Evolutionary conservation across 2,329 filamentous ascomycete species (phyloP), one percentile per base, ranked within the genome.

Genomic region (Beauveria caledonica): DNA sequence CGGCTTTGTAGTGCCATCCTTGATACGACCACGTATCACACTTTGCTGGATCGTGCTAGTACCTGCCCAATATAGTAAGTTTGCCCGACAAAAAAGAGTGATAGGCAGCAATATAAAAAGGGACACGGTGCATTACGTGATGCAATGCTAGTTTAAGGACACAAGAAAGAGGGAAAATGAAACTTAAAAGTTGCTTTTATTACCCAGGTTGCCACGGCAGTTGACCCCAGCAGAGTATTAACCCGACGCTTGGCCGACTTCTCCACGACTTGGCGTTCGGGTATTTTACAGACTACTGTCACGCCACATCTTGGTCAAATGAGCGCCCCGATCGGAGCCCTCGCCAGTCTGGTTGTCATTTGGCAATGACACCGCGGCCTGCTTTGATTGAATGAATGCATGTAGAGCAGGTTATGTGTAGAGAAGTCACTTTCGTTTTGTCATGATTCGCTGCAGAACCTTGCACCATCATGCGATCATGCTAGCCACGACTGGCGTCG

Each of bases 31-130:
- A n/a, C 23, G 36, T 8, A 42, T 50, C 11, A 17, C 13, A 46
- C 21, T 44, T 29, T 51, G 46, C 36, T 58, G 23, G 5, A 13
- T 9, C 13, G 29, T 46, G 48, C 40, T 60, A 29, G 9, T 10
- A 60, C 58, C 58, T 60, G 58, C 49, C 58, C 40, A 29, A 60
- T 48, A 15, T 15, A 60, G 58, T 54, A 60, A 60, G 49, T 53
- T 48, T n/a, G 4, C 13, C 13, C n/a, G 36, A 5, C 10, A 9
- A 25, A 52, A 15, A 10, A 10, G 10, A 7, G 10, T 13, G 5
- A 21, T n/a, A 23, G 13, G 39, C 49, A 27, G 55, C 19, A 49
- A 48, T 57, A 10, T 11, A 25, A 29, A 40, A 25, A 39, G 1
- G 39, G 19, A 46, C 3, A 53, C 9, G 36, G 29, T n/a, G 25